Base-by-base conservation (phyloP, 2,329 filamentous ascomycete species). In the Ascochyta fabae region DNA sequence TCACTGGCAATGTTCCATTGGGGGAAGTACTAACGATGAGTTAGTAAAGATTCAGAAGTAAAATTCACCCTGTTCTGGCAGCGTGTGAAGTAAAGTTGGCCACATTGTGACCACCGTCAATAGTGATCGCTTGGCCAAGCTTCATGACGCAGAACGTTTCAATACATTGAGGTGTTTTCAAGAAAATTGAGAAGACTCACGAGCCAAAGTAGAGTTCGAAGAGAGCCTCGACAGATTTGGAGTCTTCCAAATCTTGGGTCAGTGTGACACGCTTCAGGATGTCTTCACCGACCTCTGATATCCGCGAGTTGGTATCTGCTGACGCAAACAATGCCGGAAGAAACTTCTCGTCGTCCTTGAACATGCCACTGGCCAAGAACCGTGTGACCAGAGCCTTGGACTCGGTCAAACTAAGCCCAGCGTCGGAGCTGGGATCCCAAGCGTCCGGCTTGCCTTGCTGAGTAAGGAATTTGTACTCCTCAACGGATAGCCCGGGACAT, bases 241-340 rank as follows among this genome's bases (percentile, higher is more conserved):
- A 67, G 58, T 91, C 84, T 71, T 98, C 94, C 24, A 97, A 79
- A 8, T 90, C 86, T 8, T 90, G 84, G 1, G 86, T 80, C 9
- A 85, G 79, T 26, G 81, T 83, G 27, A 86, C 89, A 61, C 93
- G 84, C 76, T 97, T 99, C 61, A 98, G 77, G 44, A 96, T 85
- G 66, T 96, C 92, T 53, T 97, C 92, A 0, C 91, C 94, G n/a
- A 91, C 79, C n/a, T 89, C 86, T 10, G 90, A 87, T 34, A 97
- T 87, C 8, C 89, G 85, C 33, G 88, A 91, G 62, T 97, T 95
- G 1, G 87, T 80, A 75, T 93, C 93, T 0, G 92, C 88, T 24
- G 92, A 88, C 5, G 93, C 92, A 71, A 90, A 92, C 1, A 98
- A 77, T 0, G 92, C 89, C 0, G 94, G 89, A 12, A 97, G 75